A percentile compares a stretch with the other conserved stretches of the same genome.
phyloP scores from a whole-genome alignment of 352 stramenopile genomes.

The Globisporangium megalacanthum region DNA sequence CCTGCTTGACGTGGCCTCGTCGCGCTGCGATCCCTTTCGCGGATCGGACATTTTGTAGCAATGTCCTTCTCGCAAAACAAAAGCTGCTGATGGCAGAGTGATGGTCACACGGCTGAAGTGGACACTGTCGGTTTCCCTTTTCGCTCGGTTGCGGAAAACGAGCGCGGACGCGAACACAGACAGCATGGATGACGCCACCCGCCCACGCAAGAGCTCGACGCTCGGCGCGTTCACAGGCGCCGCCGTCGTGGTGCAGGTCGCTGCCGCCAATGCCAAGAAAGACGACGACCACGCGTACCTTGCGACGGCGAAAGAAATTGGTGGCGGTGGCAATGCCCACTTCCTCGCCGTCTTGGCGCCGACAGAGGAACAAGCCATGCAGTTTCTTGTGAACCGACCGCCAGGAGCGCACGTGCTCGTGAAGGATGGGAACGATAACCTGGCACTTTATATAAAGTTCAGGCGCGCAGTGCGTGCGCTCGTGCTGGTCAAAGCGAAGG shows the following conservation, averaged over 20 bases:
- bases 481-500: conserved; percentile 42
- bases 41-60: neutral
- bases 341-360: conserved; percentile 55
- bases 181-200: neutral
- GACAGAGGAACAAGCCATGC: conserved; percentile 27
- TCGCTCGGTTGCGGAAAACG: neutral
- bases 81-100: neutral
- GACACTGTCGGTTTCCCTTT: neutral
- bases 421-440: conserved; percentile 29
- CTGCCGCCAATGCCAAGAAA: neutral
- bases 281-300: neutral
- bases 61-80: too few relatives aligned
- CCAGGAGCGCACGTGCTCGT: conserved; percentile 43
- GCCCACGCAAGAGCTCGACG: conserved; percentile 5
- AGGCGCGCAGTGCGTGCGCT: conserved; percentile 32
- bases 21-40: neutral
- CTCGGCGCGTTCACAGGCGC: conserved; percentile 3
- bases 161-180: neutral
- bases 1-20: neutral
- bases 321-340: conserved; percentile 3
- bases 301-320: neutral
- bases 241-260: conserved; percentile 4
- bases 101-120: conserved; percentile 3
- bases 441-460: conserved; percentile 60
- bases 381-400: conserved; percentile 36